Percentiles rank a stretch among this genome's conserved stretches.
phyloP scores from a whole-genome alignment of 805 yeast genomes.

The Cyberlindnera veronae region DNA sequence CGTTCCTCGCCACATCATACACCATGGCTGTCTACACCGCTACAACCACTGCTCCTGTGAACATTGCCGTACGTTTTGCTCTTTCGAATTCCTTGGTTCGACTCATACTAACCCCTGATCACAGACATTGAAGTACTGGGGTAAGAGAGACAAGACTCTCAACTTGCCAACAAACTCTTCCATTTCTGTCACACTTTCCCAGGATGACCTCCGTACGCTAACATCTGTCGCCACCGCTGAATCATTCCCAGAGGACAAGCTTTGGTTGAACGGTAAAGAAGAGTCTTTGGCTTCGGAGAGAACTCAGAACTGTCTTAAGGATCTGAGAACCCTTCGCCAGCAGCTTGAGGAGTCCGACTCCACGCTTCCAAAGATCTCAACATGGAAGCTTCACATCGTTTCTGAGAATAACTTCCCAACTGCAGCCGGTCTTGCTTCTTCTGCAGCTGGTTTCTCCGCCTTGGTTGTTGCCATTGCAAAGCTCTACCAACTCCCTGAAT shows the following conservation, averaged over 20 bases:
- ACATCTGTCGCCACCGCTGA: constrained; percentile 80
- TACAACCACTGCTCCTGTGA: constrained; percentile 93
- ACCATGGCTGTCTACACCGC: constrained; percentile 60
- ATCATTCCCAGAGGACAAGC: constrained; percentile 54
- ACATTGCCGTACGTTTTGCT: constrained; percentile 71
- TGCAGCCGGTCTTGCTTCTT: constrained; percentile 97
- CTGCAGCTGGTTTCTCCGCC: constrained; percentile 99
- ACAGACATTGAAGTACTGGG: constrained; percentile 96
- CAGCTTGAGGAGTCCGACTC: constrained; percentile 54
- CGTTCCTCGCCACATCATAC: not conserved
- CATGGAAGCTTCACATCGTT: constrained; percentile 71
- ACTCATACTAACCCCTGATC: not conserved
- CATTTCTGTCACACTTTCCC: constrained; percentile 90
- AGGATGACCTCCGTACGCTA: constrained; percentile 83
- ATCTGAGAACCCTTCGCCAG: constrained; percentile 64
- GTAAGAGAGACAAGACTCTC: constrained; percentile 84
- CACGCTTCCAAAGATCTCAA: constrained; percentile 56
- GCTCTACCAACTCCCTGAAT: constrained; percentile 81
- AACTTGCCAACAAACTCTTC: constrained; percentile 96
- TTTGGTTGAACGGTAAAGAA: constrained; percentile 82
- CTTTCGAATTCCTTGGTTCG: not conserved
- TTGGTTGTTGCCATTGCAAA: constrained; percentile 85
- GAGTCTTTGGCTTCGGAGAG: constrained; percentile 65
- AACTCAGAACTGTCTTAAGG: constrained; percentile 72
- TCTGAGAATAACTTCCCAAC: constrained; percentile 98